Evolutionary conservation across 2,329 filamentous ascomycete genomes (phyloP).

Genomic region (Colletotrichum sidae): DNA sequence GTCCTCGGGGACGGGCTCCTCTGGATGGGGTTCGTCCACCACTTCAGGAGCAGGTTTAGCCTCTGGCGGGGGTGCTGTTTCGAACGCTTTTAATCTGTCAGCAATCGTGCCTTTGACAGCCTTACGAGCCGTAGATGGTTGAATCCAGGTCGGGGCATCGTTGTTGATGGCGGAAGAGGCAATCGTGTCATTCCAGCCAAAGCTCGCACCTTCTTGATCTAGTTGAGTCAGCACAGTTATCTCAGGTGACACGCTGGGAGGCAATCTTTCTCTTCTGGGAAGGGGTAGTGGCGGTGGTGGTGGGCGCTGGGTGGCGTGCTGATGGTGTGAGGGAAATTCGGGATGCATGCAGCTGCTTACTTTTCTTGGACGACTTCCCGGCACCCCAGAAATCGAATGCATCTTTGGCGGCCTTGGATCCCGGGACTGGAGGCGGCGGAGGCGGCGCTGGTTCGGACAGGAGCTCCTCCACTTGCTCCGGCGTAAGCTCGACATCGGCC

Average conservation of each 20-base stretch:
- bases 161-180: conserved; percentile 49
- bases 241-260: conserved; percentile 47
- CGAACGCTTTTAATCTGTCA: conserved; percentile 68
- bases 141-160: conserved; percentile 53
- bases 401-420: conserved; percentile 49
- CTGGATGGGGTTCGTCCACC: conserved; percentile 39
- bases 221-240: conserved; percentile 64
- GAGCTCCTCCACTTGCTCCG: conserved; percentile 58
- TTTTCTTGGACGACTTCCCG: conserved; percentile 55
- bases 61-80: conserved; percentile 54
- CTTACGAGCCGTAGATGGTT: conserved; percentile 57
- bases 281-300: conserved; percentile 16
- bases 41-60: conserved; percentile 37
- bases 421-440: conserved; percentile 18
- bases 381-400: conserved; percentile 69
- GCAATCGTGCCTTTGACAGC: conserved; percentile 63
- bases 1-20: conserved; percentile 49
- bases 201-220: conserved; percentile 58
- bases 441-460: conserved; percentile 42
- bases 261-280: conserved; percentile 22
- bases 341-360: conserved; percentile 46
- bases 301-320: conserved; percentile 30
- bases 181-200: conserved; percentile 53
- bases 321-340: conserved; percentile 38
- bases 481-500: conserved; percentile 48